These are phyloP conservation scores for Aspergillus fructus DNA, from an alignment of 2,329 filamentous ascomycete species.

Conservation along the genomic window DNA sequence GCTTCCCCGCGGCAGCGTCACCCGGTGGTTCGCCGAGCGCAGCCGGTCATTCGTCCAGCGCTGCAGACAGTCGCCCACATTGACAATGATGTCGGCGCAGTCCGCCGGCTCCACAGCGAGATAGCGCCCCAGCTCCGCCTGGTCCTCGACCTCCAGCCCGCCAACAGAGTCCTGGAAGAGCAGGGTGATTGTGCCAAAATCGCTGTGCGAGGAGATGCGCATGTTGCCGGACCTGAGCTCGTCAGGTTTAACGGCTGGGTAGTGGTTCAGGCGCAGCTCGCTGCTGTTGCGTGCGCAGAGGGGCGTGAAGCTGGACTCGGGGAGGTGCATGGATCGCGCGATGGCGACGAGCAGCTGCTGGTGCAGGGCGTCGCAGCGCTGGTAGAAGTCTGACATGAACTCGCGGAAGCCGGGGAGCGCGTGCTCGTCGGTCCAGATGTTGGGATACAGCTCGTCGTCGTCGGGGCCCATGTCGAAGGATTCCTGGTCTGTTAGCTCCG, in stretches of 20 bases:
- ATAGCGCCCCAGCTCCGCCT: constrained; percentile 12
- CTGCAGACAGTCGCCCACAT: constrained; percentile 55
- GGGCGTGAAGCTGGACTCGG: constrained; percentile 41
- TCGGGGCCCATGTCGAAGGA: constrained; percentile 50
- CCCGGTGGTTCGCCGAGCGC: constrained; percentile 50
- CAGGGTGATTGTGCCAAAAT: constrained; percentile 52
- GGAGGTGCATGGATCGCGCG: constrained; percentile 35
- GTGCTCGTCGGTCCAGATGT: constrained; percentile 50
- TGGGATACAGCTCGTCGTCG: constrained; percentile 38
- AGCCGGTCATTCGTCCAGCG: constrained; percentile 52
- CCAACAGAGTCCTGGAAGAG: constrained; percentile 49
- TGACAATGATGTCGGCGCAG: constrained; percentile 38
- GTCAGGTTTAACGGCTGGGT: constrained; percentile 44
- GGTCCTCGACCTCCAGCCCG: constrained; percentile 25
- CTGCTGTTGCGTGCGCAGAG: constrained; percentile 52
- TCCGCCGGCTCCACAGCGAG: constrained; percentile 2
- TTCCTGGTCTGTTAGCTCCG: constrained; percentile 25
- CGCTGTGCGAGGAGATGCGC: constrained; percentile 52
- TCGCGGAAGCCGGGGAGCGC: constrained; percentile 45
- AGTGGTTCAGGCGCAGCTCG: constrained; percentile 61
- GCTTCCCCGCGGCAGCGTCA: constrained; percentile 12
- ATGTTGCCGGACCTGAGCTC: constrained; percentile 21
- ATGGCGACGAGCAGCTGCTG: constrained; percentile 45
- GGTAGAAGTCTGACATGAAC: constrained; percentile 40
- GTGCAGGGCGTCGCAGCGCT: constrained; percentile 42